These are phyloP conservation scores for Colletotrichum viniferum DNA, from an alignment of 2,329 filamentous ascomycete genomes.

Conservation along the genomic window DNA sequence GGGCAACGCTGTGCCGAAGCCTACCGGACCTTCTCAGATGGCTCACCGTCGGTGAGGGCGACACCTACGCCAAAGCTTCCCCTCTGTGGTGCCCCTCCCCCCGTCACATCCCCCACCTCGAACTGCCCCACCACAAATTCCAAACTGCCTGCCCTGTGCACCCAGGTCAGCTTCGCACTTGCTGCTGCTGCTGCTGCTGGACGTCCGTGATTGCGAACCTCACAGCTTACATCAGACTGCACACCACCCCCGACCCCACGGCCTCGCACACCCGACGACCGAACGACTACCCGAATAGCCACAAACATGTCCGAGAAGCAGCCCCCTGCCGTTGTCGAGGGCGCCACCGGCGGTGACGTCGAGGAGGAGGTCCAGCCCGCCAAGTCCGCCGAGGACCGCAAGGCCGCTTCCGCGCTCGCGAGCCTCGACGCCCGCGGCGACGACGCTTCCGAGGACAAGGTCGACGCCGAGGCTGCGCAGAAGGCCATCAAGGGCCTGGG, in stretches of 20 bases:
- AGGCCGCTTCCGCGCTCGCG: conserved; percentile 75
- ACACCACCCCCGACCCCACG: not conserved
- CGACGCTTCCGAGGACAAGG: conserved; percentile 48
- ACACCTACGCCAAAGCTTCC: not conserved
- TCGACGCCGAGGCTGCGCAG: conserved; percentile 72
- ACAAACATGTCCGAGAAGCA: conserved; percentile 64
- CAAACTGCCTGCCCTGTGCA: not conserved
- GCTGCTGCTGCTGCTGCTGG: not conserved
- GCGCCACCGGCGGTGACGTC: conserved; percentile 61
- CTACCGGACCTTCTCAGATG: conserved; percentile 7
- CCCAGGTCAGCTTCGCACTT: not conserved
- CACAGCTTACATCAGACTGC: not conserved
- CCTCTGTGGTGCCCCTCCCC: not conserved
- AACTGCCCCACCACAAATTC: conserved; percentile 12
- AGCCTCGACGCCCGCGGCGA: conserved; percentile 64
- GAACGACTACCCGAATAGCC: not conserved
- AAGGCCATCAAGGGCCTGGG: conserved; percentile 73
- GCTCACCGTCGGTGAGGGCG: conserved; percentile 13
- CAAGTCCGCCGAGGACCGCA: conserved; percentile 77
- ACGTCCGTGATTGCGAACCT: not conserved
- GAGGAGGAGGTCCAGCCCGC: conserved; percentile 60
- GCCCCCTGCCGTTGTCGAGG: conserved; percentile 63
- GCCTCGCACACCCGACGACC: not conserved
- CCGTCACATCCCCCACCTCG: conserved; percentile 6
- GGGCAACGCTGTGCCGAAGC: conserved; percentile 12